Evolutionary conservation across 805 yeast genomes (phyloP).

Genomic region (Yamadazyma sp.): DNA sequence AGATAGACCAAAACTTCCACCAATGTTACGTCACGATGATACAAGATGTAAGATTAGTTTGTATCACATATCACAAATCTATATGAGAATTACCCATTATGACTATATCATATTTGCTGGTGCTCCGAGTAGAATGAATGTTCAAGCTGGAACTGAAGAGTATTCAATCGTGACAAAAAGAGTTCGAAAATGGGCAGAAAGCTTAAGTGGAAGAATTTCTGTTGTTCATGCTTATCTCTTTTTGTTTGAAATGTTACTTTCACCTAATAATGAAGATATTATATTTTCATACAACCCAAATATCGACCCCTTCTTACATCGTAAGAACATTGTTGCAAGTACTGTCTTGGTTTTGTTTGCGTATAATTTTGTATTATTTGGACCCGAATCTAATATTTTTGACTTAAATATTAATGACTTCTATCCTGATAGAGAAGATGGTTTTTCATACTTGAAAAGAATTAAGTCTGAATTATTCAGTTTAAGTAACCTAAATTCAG

Average conservation of each 20-base stretch:
- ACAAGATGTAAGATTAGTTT: slow-evolving; percentile 23
- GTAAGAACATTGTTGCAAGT: slow-evolving; percentile 42
- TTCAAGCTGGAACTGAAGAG: slow-evolving; percentile 50
- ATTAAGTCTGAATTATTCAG: slow-evolving; percentile 17
- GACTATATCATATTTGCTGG: slow-evolving; percentile 30
- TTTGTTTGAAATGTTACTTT: slow-evolving; percentile 58
- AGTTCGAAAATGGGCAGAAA: slow-evolving; percentile 51
- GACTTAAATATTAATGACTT: slow-evolving; percentile 15
- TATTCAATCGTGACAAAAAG: slow-evolving; percentile 47
- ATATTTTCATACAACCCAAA: slow-evolving; percentile 49
- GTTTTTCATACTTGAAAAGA: slow-evolving; percentile 50
- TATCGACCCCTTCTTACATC: slow-evolving; percentile 41
- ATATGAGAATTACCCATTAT: slow-evolving; percentile 26
- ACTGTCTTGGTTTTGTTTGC: slow-evolving; percentile 50
- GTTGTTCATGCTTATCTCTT: slow-evolving; percentile 61
- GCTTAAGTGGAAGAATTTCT: slow-evolving; percentile 47
- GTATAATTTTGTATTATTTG: slow-evolving; percentile 45
- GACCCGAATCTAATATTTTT: slow-evolving; percentile 41
- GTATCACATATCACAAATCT: slow-evolving; percentile 27
- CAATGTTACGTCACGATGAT: slow-evolving; percentile 20
- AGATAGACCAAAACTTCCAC: slow-evolving; percentile 14
- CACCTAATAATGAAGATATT: slow-evolving; percentile 48
- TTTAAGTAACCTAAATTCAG: slow-evolving; percentile 1
- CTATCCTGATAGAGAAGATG: slow-evolving; percentile 26
- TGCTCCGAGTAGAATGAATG: slow-evolving; percentile 43